phyloP scores from a whole-genome alignment of 768 basidiomycete genomes.

The Kwoniella sp. region DNA sequence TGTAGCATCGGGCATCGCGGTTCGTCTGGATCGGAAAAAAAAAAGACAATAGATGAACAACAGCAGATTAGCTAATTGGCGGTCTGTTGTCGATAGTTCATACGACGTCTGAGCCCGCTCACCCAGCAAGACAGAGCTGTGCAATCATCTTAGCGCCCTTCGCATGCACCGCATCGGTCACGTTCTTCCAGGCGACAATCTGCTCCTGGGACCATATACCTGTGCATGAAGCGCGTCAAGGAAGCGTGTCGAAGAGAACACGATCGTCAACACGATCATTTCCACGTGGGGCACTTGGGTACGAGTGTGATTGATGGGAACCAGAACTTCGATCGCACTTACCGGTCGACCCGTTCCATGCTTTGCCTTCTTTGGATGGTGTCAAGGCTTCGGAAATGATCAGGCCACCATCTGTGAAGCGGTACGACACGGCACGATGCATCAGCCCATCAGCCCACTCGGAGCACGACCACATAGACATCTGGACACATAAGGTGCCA shows the following conservation, averaged over 20 bases:
- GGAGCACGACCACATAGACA: too few relatives aligned
- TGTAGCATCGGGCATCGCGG: constrained; percentile 1
- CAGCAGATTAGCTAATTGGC: too few relatives aligned
- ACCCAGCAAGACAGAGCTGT: constrained; percentile 65
- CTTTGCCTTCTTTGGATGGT: constrained; percentile 23
- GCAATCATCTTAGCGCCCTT: constrained; percentile 62
- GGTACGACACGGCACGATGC: too few relatives aligned
- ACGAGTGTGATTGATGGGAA: too few relatives aligned
- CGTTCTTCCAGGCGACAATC: constrained; percentile 63
- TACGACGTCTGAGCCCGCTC: constrained; percentile 5
- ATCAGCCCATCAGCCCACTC: not conserved
- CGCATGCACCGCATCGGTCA: constrained; percentile 64
- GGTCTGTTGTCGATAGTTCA: not conserved
- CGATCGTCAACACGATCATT: too few relatives aligned
- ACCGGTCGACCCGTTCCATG: not conserved
- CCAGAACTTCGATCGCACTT: not conserved
- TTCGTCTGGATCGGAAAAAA: constrained; percentile 1
- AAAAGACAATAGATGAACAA: not conserved
- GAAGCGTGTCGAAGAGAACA: too few relatives aligned
- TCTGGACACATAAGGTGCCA: not conserved
- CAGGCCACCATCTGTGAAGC: constrained; percentile 10
- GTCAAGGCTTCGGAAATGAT: constrained; percentile 41
- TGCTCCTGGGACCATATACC: constrained; percentile 59
- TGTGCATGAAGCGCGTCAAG: too few relatives aligned
- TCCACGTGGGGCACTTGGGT: too few relatives aligned